Base-by-base conservation (phyloP, 1,139 yeast species). In the Nadsonia starkeyi-henricii region DNA sequence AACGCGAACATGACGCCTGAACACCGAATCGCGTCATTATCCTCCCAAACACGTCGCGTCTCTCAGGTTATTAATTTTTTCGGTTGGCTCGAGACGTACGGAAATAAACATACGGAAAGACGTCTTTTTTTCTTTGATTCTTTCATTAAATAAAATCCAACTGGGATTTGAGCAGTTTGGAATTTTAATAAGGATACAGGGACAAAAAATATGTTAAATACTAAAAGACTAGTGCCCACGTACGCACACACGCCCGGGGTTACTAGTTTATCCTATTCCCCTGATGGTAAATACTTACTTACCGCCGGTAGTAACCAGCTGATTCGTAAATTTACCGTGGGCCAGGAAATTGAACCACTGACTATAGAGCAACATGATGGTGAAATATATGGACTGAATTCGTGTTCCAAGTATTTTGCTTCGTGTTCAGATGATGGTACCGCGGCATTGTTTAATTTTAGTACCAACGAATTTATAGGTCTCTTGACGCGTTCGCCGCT, bases 401-500 rank as follows among this genome's bases (percentile, higher is more conserved):
- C 55, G 2, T 50, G 54, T n/a, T 49, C 48, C 12, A 48, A 51
- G 5, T 52, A 56, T n/a, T 58, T 69, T 46, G 71, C 62, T 8
- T 59, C 68, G 8, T 63, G 65, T 41, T 59, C 66, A 15, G 64
- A 63, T 20, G 65, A 65, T 47, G 72, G 74, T 2, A 54, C 59
- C 2, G 70, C 64, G 2, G 55, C 56, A 20, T 51, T 64, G 21
- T 68, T 57, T 50, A 59, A 61, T 30, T 41, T 61, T 28, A 58
- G 58, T 4, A 48, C 59, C 2, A 57, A 57, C 43, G 58, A 54
- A 30, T 51, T 51, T 17, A 51, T 52, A 13, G 59, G 59, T 13
- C 51, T 59, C 17, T 46, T 66, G 18, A 52, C 57, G 13, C 58
- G 71, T 20, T 54, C 62, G n/a, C 73, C 83, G 20, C 67, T 85